Conservation (phyloP, 495 filamentous ascomycete species). For the Mytilinidion resinicola region DNA sequence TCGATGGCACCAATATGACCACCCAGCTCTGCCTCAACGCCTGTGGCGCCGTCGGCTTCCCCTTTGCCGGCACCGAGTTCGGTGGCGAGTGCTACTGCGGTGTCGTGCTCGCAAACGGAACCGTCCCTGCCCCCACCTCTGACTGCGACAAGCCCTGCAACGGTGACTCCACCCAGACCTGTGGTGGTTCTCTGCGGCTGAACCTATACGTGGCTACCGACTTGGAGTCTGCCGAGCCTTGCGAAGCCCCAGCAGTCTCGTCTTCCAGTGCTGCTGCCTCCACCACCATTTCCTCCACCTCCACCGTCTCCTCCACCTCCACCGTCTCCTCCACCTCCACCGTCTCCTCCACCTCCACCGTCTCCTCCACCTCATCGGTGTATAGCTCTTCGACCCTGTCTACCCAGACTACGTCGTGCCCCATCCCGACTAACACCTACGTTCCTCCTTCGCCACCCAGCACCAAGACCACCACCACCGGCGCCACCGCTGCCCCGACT, state of each 20-base stretch:
- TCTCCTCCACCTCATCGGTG: neutral
- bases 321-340: neutral
- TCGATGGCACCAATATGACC: slow-evolving; percentile 37
- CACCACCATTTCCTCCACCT: neutral
- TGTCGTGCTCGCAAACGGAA: slow-evolving; percentile 45
- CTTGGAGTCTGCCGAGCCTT: slow-evolving; percentile 3
- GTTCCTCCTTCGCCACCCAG: neutral
- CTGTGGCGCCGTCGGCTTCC: slow-evolving; percentile 31
- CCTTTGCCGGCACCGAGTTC: slow-evolving; percentile 48
- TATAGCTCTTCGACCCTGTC: neutral
- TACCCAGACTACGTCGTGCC: neutral
- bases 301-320: neutral
- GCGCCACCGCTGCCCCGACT: neutral
- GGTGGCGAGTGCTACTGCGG: slow-evolving; percentile 39
- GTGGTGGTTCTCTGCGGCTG: slow-evolving; percentile 24
- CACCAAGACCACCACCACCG: neutral
- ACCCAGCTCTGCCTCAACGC: slow-evolving; percentile 32
- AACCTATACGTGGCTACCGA: slow-evolving; percentile 17
- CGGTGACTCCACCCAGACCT: slow-evolving; percentile 25
- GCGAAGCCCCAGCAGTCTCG: neutral
- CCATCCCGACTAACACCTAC: slow-evolving; percentile 8
- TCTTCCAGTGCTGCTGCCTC: neutral
- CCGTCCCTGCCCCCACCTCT: slow-evolving; percentile 27
- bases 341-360: neutral
- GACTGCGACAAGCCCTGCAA: slow-evolving; percentile 23